phyloP scores from a whole-genome alignment of 768 basidiomycete genomes.

The Boletus coccyginus region DNA sequence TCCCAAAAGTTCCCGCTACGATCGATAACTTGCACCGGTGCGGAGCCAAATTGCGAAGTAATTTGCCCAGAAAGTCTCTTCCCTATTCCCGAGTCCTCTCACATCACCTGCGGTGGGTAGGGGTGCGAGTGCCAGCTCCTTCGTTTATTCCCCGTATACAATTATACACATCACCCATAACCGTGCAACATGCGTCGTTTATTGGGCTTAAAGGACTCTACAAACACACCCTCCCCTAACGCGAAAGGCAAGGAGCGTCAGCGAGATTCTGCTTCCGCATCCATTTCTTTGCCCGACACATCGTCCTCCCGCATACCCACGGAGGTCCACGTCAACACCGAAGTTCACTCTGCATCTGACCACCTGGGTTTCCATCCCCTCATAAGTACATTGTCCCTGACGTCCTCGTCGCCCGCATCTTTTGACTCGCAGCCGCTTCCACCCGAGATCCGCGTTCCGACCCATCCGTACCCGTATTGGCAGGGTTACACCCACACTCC shows the following conservation, averaged over 20 bases:
- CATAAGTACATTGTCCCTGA: conserved; percentile 15
- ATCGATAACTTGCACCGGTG: conserved; percentile 7
- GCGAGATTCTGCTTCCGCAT: conserved; percentile 3
- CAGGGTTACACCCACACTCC: conserved; percentile 30
- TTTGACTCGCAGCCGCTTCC: conserved; percentile 22
- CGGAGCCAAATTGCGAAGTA: conserved; percentile 8
- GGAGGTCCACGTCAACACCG: conserved; percentile 30
- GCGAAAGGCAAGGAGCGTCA: conserved; percentile 28
- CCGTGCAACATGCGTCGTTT: conserved; percentile 29
- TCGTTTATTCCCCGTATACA: conserved; percentile 18
- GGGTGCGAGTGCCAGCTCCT: neutral
- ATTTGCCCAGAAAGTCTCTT: neutral
- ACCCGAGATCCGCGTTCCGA: conserved; percentile 32
- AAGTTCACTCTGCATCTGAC: conserved; percentile 24
- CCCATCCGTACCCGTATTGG: conserved; percentile 35
- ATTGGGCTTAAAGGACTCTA: conserved; percentile 27
- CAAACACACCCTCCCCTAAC: conserved; percentile 5
- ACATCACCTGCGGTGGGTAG: conserved; percentile 21
- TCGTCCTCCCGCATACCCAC: conserved; percentile 10
- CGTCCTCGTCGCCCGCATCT: conserved; percentile 22
- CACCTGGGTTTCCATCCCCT: conserved; percentile 16
- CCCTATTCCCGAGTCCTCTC: conserved; percentile 7
- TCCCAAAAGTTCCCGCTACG: neutral
- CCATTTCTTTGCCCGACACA: conserved; percentile 3
- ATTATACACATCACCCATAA: conserved; percentile 8